Evolutionary conservation across 768 basidiomycete genomes (phyloP), one percentile per base, ranked within the genome.

Genomic region (Boletellus emodensis): DNA sequence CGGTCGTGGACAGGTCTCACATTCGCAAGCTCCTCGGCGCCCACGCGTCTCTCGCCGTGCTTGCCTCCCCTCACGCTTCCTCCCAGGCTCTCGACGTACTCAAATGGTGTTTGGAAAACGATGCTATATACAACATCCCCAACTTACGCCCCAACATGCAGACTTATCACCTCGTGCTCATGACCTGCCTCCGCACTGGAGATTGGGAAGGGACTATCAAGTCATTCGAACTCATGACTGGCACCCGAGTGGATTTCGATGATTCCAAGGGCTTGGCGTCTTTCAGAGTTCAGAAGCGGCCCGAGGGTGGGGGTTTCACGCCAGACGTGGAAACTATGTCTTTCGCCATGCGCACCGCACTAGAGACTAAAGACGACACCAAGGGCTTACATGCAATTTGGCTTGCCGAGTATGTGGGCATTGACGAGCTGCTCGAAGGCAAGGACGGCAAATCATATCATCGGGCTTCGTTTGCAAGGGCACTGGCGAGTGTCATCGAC

Each of bases 181-280:
- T 72, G 53, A 76, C 79, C 2, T 90, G 88, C 64, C 80, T 82
- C 79, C 76, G 78, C 49, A 72, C 73, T 33, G 71, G 63, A 13
- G 84, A 90, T 65, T 90, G 85, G 87, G 70, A 62, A 22, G 73
- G 73, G 17, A 80, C 84, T 2, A 61, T 72, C 42, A 74, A 76
- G 43, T 68, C 78, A 15, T 85, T 89, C 63, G 80, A 87, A 53
- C 69, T 87, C 56, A 85, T 90, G 82, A 85, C 85, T 4, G 87
- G 88, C 6, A 81, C 79, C 56, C 77, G 75, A 52, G 58, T 65
- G 2, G 74, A 77, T 48, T 79, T 79, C 52, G 6, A 56, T 32
- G 59, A 57, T 35, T 50, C 49, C 11, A 74, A 75, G 36, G 78
- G 74, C 5, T 63, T 51, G 41, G 34, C 17, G 12, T 43, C 75